Evolutionary conservation across 495 filamentous ascomycete genomes (phyloP), one percentile per base, ranked within the genome.

Genomic region (Penicillium crystallinum): DNA sequence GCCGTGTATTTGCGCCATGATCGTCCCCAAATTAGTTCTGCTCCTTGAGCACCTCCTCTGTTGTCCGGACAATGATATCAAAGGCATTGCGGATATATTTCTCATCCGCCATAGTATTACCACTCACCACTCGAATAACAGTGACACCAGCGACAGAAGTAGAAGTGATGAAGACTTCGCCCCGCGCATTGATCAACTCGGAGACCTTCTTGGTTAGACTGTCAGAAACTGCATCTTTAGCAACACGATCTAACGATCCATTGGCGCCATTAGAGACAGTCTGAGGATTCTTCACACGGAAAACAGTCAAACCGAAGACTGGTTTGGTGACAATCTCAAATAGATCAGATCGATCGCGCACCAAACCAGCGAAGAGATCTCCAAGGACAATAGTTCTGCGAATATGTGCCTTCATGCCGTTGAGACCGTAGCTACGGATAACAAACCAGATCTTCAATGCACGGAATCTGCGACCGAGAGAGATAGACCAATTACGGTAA

Each of bases 401-500:
- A 36, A 97, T 81, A 60, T 91, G 83, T 30, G 71, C 75, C 60
- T 86, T 86, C 66, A 98, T 69, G 2, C 93, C 91, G 43, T 78
- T 78, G 46, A 91, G 72, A 0, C 93, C 93, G 62, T 95, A 97
- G 27, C 79, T 86, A 35, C 93, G 80, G 61, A 98, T 74, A 12
- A 98, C 93, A 64, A 97, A 97, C 93, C 93, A 98, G 61, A 96
- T 87, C 77, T 98, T 98, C 43, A 98, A 70, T 1, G 86, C 81
- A 11, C 93, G 77, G 77, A 98, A 97, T n/a, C 93, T 81, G 6
- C 93, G 79, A 11, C 93, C 93, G 0, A 98, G 81, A 10, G 93
- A 93, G 63, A 98, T 96, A 69, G 95, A 91, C 93, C 93, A 98
- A 77, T 98, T 95, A 21, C 93, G 83, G 71, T 98, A 97, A 64